Percentiles rank a stretch among this genome's conserved stretches.
These are phyloP conservation scores for Spiraea crenata DNA, from an alignment of 331 rosid species.

Conservation along the genomic window DNA sequence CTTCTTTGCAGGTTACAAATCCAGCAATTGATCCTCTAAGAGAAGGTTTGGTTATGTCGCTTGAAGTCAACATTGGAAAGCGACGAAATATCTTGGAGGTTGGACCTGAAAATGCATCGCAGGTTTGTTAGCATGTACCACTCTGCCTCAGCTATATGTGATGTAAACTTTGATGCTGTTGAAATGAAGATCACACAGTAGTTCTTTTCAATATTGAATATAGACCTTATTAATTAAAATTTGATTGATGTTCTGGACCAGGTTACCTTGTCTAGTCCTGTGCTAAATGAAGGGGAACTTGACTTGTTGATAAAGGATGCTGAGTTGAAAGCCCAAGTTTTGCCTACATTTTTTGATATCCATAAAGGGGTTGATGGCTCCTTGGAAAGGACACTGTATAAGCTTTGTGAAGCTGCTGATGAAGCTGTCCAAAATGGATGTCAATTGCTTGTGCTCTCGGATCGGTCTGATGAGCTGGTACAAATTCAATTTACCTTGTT, in stretches of 20 bases:
- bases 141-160: constrained; percentile 13
- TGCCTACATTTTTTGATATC: constrained; percentile 83
- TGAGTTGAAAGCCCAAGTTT: constrained; percentile 67
- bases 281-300: constrained; percentile 89
- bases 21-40: constrained; percentile 99
- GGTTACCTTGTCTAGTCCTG: constrained; percentile 94
- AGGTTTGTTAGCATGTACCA: constrained; percentile 51
- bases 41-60: constrained; percentile 99
- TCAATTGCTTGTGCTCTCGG: constrained; percentile 87
- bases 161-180: constrained; percentile 8
- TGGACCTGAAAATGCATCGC: constrained; percentile 95
- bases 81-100: constrained; percentile 81
- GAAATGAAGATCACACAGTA: not conserved
- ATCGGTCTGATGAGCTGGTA: constrained; percentile 83
- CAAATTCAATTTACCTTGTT: constrained; percentile 28
- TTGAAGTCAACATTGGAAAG: constrained; percentile 91
- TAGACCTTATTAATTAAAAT: constrained; percentile 4
- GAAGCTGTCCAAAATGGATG: constrained; percentile 98
- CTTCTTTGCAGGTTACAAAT: constrained; percentile 76
- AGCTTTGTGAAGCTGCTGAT: constrained; percentile 97
- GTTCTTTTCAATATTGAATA: not conserved
- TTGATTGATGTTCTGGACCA: constrained; percentile 38
- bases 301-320: constrained; percentile 77
- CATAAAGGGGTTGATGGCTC: constrained; percentile 93
- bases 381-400: constrained; percentile 63